Percentiles rank a stretch among this genome's conserved stretches.
These are phyloP conservation scores for Cryptosporidium parvum DNA, from an alignment of 169 alveolate genomes.

Conservation along the genomic window DNA sequence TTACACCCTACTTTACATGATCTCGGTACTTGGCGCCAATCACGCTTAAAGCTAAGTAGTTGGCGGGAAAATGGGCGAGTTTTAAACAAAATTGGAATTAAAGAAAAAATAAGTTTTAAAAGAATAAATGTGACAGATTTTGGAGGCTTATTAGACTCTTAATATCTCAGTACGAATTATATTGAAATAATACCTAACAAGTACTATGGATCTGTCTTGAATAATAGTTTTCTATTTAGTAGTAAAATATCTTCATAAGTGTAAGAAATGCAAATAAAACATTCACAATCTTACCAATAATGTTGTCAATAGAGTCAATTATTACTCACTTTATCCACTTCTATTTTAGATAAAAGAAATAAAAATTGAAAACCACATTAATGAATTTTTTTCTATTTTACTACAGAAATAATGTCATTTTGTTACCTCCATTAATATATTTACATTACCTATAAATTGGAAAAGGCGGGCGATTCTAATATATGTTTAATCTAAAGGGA, in stretches of 20 bases:
- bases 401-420: background rate
- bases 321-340: background rate
- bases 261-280: constrained; percentile 6
- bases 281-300: constrained; percentile 6
- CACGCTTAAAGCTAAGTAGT: background rate
- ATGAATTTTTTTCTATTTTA: background rate
- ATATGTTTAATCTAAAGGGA: constrained; percentile 11
- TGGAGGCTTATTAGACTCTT: constrained; percentile 66
- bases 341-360: background rate
- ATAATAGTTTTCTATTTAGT: background rate
- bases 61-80: background rate
- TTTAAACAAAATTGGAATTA: background rate
- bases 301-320: constrained; percentile 4
- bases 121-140: constrained; percentile 36
- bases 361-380: constrained; percentile 5
- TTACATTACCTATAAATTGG: constrained; percentile 8
- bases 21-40: constrained; percentile 35
- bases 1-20: constrained; percentile 25
- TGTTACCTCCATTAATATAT: too few species aligned
- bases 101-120: background rate
- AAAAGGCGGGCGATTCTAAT: constrained; percentile 41
- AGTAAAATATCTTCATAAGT: background rate
- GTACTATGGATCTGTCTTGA: constrained; percentile 67
- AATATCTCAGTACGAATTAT: background rate
- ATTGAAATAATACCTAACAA: constrained; percentile 2